Base-by-base conservation (phyloP, 805 yeast species). In the Kregervanrija fluxuum region DNA sequence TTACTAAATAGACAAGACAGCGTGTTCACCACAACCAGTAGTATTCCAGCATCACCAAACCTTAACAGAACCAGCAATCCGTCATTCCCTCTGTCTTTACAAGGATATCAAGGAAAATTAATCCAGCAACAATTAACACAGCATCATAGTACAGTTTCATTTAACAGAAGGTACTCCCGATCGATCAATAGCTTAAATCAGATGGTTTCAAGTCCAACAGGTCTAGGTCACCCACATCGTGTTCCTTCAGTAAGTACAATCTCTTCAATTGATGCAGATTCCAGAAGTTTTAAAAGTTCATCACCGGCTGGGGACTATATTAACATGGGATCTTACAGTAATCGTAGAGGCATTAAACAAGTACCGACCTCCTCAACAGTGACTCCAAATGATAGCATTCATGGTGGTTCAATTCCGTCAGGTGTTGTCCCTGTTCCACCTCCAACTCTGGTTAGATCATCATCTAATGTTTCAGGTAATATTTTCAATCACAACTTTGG, bases 311-410 rank as follows among this genome's bases (percentile, higher is more conserved):
- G 48, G 12, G 46, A 8, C 37, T 33, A 5, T 68, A 45, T 56
- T 13, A 47, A 48, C 38, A 45, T 52, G 30, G 50, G 53, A 22
- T 30, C 38, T 40, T 48, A 45, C 32, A 54, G 54, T 22, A 66
- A 61, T 14, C 44, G 57, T n/a, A 50, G 63, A 22, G 62, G 60
- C 5, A 57, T 58, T 35, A 53, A 51, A 33, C 55, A 50, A 22
- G 6, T 22, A 22, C 28, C 28, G 28, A 22, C 28, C 6, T 22
- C 28, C 2, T 5, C 28, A 22, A 22, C 28, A 22, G 2, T 22
- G 28, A 17, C 17, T 36, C 17, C 38, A 8, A 12, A 8, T 13
- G 17, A 15, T 36, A 14, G 38, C 22, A 34, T 16, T 8, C 30
- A 28, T 6, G 16, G 15, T 28, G n/a, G 32, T n/a, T 22, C 31